A percentile compares a stretch with the other conserved stretches of the same genome.
Evolutionary conservation across 1,284 basidiomycete species (phyloP).

Genomic region (Cystobasidiaceae sp.): DNA sequence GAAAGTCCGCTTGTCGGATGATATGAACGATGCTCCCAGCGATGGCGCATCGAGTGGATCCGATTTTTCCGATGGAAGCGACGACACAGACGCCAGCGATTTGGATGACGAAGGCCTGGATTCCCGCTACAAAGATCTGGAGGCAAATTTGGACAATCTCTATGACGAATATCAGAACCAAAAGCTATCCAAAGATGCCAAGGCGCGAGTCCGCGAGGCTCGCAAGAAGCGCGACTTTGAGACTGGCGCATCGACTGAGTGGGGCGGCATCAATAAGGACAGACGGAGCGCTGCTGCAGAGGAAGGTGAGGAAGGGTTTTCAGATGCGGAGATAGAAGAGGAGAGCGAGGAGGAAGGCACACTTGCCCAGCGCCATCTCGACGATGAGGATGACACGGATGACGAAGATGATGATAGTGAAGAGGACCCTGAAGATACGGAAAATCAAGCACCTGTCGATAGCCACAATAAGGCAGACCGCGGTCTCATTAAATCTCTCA

Average conservation of each 20-base stretch:
- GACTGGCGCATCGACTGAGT: slow-evolving; percentile 54
- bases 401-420: too few species aligned
- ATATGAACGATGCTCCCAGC: slow-evolving; percentile 57
- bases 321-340: too few species aligned
- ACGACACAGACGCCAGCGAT: too few species aligned
- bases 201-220: slow-evolving; percentile 80
- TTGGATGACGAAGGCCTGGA: slow-evolving; percentile 55
- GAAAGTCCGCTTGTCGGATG: slow-evolving; percentile 49
- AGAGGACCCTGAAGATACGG: slow-evolving; percentile 52
- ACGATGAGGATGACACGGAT: slow-evolving; percentile 46
- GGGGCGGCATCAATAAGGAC: slow-evolving; percentile 79
- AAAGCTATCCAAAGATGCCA: slow-evolving; percentile 77
- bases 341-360: too few species aligned
- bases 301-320: too few species aligned
- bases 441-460: slow-evolving; percentile 43
- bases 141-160: slow-evolving; percentile 77
- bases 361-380: too few species aligned
- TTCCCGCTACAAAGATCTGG: slow-evolving; percentile 55
- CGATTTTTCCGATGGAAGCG: slow-evolving; percentile 52
- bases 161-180: slow-evolving; percentile 84
- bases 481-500: slow-evolving; percentile 38
- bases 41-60: slow-evolving; percentile 51
- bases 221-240: slow-evolving; percentile 64
- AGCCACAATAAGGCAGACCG: slow-evolving; percentile 50
- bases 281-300: too few species aligned